phyloP scores from a whole-genome alignment of 1,284 basidiomycete genomes.

The Meripilus lineatus region DNA sequence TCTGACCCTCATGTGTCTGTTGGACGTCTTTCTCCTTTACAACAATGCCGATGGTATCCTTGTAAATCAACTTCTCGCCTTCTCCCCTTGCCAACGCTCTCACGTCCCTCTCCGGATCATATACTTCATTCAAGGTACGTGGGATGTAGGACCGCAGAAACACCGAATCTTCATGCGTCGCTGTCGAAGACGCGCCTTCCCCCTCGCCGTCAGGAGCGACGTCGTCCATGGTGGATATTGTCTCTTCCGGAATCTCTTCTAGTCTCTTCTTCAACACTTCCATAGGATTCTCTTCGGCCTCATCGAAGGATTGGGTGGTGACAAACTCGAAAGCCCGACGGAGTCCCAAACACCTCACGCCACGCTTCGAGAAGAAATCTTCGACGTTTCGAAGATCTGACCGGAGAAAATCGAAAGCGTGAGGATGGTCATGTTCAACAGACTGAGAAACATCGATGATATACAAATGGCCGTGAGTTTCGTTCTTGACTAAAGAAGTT shows the following conservation, averaged over 20 bases:
- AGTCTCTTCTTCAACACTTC: constrained; percentile 48
- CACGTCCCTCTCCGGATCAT: constrained; percentile 88
- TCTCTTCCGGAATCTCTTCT: constrained; percentile 30
- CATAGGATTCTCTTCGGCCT: constrained; percentile 14
- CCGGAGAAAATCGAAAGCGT: constrained; percentile 94
- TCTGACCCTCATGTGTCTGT: constrained; percentile 10
- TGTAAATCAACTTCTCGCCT: constrained; percentile 76
- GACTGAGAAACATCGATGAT: constrained; percentile 99
- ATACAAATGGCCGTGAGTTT: constrained; percentile 58
- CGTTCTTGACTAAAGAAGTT: constrained; percentile 2
- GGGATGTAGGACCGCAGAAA: constrained; percentile 91
- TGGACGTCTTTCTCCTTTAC: constrained; percentile 12
- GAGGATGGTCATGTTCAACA: constrained; percentile 97
- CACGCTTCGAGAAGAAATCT: constrained; percentile 82
- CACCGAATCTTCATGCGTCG: constrained; percentile 73
- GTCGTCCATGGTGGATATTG: constrained; percentile 9
- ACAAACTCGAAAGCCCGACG: constrained; percentile 87
- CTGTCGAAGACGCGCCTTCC: constrained; percentile 17
- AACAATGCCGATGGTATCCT: constrained; percentile 77
- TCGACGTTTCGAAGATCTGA: constrained; percentile 92
- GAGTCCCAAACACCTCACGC: constrained; percentile 77
- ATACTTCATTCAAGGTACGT: constrained; percentile 87
- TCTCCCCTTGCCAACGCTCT: constrained; percentile 68
- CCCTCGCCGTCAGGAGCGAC: constrained; percentile 17
- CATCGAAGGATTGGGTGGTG: constrained; percentile 44